Evolutionary conservation across 2,329 filamentous ascomycete genomes (phyloP).

Genomic region (Fusarium abutilonis): DNA sequence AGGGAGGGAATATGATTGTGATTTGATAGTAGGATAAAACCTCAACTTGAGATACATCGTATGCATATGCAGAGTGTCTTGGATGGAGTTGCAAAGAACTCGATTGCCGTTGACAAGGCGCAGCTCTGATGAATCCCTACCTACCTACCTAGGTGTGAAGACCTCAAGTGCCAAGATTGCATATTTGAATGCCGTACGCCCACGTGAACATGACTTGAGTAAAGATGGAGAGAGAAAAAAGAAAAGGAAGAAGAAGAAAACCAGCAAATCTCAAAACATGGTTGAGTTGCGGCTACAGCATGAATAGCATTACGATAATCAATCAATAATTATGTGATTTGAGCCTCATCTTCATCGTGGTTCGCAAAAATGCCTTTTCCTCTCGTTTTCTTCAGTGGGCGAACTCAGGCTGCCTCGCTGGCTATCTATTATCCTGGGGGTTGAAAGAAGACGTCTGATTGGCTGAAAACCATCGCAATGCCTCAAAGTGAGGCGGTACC

Average conservation of each 20-base stretch:
- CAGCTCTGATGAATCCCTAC: neutral
- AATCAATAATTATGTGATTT: neutral
- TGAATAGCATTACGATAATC: too few species aligned
- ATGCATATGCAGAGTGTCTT: neutral
- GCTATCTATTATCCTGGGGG: conserved; percentile 31
- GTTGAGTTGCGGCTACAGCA: neutral
- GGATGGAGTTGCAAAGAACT: neutral
- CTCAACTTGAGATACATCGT: neutral
- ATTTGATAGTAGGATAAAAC: neutral
- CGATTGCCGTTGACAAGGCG: neutral
- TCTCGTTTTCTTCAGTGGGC: conserved; percentile 11
- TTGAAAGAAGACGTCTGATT: conserved; percentile 32
- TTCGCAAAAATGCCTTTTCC: conserved; percentile 23
- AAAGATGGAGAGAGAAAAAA: neutral
- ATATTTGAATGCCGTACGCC: neutral
- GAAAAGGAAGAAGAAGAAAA: neutral
- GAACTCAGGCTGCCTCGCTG: conserved; percentile 32
- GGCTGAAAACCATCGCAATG: conserved; percentile 16
- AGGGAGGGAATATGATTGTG: neutral
- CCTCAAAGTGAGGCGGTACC: conserved; percentile 35
- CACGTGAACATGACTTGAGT: neutral
- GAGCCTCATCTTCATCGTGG: conserved; percentile 29
- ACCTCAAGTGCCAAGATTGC: neutral
- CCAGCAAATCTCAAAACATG: neutral
- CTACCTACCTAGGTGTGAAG: neutral